Evolutionary conservation across 257 asterid species (phyloP).

Genomic region (Leonotis leonurus): DNA sequence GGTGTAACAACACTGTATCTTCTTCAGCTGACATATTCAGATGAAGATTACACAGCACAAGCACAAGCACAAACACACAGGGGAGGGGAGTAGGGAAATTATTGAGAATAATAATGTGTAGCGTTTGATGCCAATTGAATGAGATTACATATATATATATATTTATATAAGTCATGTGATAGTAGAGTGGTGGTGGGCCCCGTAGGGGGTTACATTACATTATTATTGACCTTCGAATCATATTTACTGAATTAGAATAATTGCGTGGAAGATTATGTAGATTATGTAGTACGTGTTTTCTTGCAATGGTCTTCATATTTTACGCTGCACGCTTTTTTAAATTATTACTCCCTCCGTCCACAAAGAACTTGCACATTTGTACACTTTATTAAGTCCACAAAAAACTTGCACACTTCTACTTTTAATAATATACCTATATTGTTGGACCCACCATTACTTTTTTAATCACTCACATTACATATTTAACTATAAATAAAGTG

Average conservation of each 20-base stretch:
- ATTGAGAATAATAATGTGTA: not conserved
- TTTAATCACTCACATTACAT: no score
- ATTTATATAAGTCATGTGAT: no score
- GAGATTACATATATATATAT: conserved; percentile 5
- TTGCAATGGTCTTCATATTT: conserved; percentile 9
- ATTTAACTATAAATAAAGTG: no score
- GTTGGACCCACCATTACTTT: no score
- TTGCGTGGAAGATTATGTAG: conserved; percentile 8
- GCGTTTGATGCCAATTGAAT: not conserved
- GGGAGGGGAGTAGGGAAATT: not conserved
- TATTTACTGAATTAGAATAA: not conserved
- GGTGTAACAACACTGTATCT: conserved; percentile 21
- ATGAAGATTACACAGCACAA: not conserved
- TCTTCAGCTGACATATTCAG: conserved; percentile 30
- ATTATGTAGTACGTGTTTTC: not conserved
- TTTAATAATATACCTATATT: no score
- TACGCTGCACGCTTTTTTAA: conserved; percentile 16
- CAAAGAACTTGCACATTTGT: no score
- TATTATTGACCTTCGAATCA: conserved; percentile 3
- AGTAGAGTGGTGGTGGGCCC: not conserved
- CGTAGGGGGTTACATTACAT: conserved; percentile 9
- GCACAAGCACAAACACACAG: not conserved
- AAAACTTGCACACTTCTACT: no score
- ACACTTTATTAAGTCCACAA: no score
- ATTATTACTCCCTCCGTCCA: no score